Evolutionary conservation across 2,329 filamentous ascomycete species (phyloP), one percentile per base, ranked within the genome.

Genomic region (Botryotinia globosa): DNA sequence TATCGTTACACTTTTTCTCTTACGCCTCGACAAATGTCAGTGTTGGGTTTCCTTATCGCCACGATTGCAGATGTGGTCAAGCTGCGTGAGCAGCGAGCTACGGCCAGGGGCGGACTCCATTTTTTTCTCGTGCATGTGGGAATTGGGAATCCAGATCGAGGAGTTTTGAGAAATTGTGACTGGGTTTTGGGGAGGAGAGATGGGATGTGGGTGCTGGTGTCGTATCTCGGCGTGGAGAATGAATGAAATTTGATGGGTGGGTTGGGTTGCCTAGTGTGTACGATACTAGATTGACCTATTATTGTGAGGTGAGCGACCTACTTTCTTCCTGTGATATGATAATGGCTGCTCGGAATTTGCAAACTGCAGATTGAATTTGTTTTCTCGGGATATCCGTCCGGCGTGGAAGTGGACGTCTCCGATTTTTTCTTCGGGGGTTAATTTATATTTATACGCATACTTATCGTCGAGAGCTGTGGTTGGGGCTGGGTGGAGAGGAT

Each of bases 21-120:
- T 48, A 51, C 42, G 22, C 29, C 45, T 39, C 44, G 25, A 25
- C 34, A 67, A 67, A 39, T 67, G 32, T 34, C 20, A 51, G 8
- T n/a, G 48, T 54, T 54, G 25, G 48, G 48, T 54, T 54, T 54
- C 25, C 45, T 67, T 67, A 67, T 67, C 64, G 25, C 34, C 34
- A 51, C 48, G 48, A 54, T n/a, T 54, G 48, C 48, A 54, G 48
- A 54, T 54, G 48, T 54, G 48, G 48, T 54, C 48, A 54, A 54
- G 48, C 48, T 51, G 48, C 48, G 48, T n/a, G 48, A n/a, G 48
- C 48, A n/a, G 25, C 25, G 48, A 51, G 48, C 48, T 18, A 54
- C 45, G 32, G 45, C 7, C n/a, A 34, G n/a, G 48, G 45, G 64
- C 34, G 64, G 32, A 51, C 45, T 66, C 45, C 64, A 66, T 66